phyloP scores from a whole-genome alignment of 805 yeast species.

The Candida maris region DNA sequence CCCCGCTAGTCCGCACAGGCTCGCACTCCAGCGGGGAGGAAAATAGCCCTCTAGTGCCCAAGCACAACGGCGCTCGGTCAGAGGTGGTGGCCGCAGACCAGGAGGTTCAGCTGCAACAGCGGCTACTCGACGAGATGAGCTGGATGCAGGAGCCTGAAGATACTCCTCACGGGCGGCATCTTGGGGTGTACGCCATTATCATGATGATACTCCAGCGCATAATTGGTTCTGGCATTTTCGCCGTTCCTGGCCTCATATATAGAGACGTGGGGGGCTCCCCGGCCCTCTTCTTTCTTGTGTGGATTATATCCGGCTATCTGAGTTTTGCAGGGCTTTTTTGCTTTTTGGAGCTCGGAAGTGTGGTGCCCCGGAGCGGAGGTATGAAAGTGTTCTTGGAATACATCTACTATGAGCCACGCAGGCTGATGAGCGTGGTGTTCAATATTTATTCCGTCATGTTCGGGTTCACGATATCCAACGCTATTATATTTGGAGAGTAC shows the following conservation, averaged over 20 bases:
- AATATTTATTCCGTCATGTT: constrained; percentile 45
- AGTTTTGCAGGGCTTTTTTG: constrained; percentile 67
- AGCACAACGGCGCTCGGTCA: background rate
- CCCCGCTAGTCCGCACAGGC: background rate
- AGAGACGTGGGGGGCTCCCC: constrained; percentile 68
- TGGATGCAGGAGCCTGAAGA: constrained; percentile 38
- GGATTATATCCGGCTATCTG: constrained; percentile 59
- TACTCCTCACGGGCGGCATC: constrained; percentile 70
- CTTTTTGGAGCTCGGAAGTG: constrained; percentile 65
- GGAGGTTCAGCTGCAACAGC: constrained; percentile 12
- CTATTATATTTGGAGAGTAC: constrained; percentile 55
- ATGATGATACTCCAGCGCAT: constrained; percentile 65
- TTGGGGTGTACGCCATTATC: constrained; percentile 65
- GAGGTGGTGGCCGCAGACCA: constrained; percentile 7
- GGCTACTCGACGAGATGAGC: constrained; percentile 20
- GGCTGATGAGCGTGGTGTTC: constrained; percentile 47
- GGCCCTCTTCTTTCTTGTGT: constrained; percentile 53
- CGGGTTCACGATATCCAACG: constrained; percentile 50
- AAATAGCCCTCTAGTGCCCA: background rate
- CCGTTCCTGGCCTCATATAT: constrained; percentile 64
- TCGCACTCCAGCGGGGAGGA: background rate
- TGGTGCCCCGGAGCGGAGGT: constrained; percentile 74
- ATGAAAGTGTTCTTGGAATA: constrained; percentile 68
- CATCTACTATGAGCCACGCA: constrained; percentile 57
- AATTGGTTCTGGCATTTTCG: constrained; percentile 75